These are phyloP conservation scores for Triticum dicoccoides DNA, from an alignment of 176 grass and related monocot genomes.

Conservation along the genomic window DNA sequence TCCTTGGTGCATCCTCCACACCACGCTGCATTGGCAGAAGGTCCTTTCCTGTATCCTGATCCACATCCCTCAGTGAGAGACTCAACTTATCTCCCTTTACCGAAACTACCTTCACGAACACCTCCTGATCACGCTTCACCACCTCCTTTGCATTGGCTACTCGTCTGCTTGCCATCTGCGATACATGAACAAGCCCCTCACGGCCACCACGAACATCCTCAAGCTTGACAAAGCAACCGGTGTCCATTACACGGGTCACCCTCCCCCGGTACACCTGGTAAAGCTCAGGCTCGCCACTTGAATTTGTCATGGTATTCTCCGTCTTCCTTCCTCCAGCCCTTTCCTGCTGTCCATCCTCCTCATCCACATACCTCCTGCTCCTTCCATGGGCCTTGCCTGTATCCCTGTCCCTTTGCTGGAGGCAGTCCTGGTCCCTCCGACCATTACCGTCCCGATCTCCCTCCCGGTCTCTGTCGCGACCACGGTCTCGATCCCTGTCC, in stretches of 20 bases:
- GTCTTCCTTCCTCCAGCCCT: conserved; percentile 25
- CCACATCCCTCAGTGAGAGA: conserved; percentile 76
- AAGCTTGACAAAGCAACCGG: conserved; percentile 85
- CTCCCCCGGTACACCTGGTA: conserved; percentile 70
- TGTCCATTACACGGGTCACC: conserved; percentile 73
- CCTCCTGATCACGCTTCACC: conserved; percentile 80
- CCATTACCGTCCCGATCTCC: conserved; percentile 20
- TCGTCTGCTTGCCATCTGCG: conserved; percentile 61
- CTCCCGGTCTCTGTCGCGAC: conserved; percentile 39
- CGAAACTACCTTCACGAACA: conserved; percentile 77
- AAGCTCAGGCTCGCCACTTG: conserved; percentile 60
- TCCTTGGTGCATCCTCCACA: conserved; percentile 44
- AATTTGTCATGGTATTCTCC: conserved; percentile 17
- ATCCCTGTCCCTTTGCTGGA: conserved; percentile 29
- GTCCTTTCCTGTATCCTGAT: conserved; percentile 86
- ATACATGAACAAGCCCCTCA: conserved; percentile 87
- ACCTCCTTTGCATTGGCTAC: conserved; percentile 75
- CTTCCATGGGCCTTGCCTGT: conserved; percentile 28
- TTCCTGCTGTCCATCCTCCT: conserved; percentile 39
- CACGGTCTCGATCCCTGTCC: conserved; percentile 10
- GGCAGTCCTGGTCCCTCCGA: conserved; percentile 16
- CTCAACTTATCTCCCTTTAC: conserved; percentile 73
- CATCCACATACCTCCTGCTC: conserved; percentile 43
- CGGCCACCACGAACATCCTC: conserved; percentile 44
- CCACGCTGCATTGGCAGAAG: conserved; percentile 63